Evolutionary conservation across 2,329 filamentous ascomycete species (phyloP), one percentile per base, ranked within the genome.

Genomic region (Epicoccum sorghinum): DNA sequence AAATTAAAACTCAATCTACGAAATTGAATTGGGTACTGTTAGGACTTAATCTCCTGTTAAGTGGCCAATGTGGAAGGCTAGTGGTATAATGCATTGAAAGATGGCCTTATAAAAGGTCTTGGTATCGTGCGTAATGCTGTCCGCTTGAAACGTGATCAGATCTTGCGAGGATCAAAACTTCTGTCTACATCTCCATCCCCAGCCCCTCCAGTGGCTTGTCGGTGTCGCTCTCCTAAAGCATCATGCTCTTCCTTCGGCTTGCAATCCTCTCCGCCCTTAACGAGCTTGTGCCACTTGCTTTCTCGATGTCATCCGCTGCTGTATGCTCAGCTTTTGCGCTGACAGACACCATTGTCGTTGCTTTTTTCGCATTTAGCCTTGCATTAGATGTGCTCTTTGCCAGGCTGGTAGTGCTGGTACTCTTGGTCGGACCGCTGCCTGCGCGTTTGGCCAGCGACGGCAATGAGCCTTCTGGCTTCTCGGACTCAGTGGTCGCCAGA

Each of bases 161-260:
- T 44, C 41, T 44, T 6, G 10, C 10, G n/a, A 12, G 27, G 14
- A 32, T 13, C 10, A 25, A 35, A 29, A 5, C 9, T 3, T 10
- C n/a, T 10, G 39, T 13, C 27, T 8, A 37, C 14, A 24, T 14
- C n/a, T 24, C 13, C 12, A 12, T 24, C 22, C 6, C 13, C 7
- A 24, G 23, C 9, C 43, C 5, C 24, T 37, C 30, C 13, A 18
- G 2, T 4, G 7, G 24, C 14, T 33, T 22, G 3, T 42, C 18
- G 24, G 5, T 33, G 38, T 3, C 33, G 43, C 43, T 35, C 27
- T 51, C 53, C 68, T 60, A 77, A 40, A 78, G 53, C 72, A 78
- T 70, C 76, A 77, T 78, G 59, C 75, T 78, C 62, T 75, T 73
- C 55, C 76, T 65, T 42, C 76, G 61, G 59, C 69, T 71, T n/a